A percentile compares a stretch with the other conserved stretches of the same genome.
These are phyloP conservation scores for Stagonosporopsis vannaccii DNA, from an alignment of 2,329 filamentous ascomycete genomes.

Conservation along the genomic window DNA sequence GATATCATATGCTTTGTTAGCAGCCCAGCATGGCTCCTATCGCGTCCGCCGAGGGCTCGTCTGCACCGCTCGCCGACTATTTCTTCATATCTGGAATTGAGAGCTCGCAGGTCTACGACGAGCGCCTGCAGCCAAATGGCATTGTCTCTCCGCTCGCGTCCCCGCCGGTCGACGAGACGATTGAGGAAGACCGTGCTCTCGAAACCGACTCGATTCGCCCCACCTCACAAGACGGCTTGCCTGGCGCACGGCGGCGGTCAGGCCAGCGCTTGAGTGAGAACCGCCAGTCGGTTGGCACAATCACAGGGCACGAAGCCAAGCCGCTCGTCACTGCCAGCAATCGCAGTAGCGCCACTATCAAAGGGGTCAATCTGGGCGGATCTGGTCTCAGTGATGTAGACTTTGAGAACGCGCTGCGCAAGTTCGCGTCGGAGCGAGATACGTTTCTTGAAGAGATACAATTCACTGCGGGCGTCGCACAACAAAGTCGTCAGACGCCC, in stretches of 20 bases:
- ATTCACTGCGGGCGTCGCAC: slow-evolving; percentile 79
- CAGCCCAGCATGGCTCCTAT: slow-evolving; percentile 48
- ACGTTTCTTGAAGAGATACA: slow-evolving; percentile 91
- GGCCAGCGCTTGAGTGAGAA: slow-evolving; percentile 54
- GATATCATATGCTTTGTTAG: slow-evolving; percentile 37
- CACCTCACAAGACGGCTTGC: slow-evolving; percentile 53
- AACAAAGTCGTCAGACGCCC: slow-evolving; percentile 55
- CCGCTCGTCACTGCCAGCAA: slow-evolving; percentile 63
- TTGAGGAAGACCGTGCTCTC: slow-evolving; percentile 66
- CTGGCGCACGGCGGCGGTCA: slow-evolving; percentile 48
- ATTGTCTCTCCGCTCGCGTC: slow-evolving; percentile 41
- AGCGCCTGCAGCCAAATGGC: slow-evolving; percentile 45
- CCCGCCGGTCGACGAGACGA: slow-evolving; percentile 60
- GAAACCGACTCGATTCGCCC: slow-evolving; percentile 60
- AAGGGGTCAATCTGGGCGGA: slow-evolving; percentile 52
- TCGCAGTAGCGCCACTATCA: slow-evolving; percentile 70
- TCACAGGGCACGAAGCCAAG: slow-evolving; percentile 53
- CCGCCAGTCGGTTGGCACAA: slow-evolving; percentile 60
- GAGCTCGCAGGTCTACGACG: slow-evolving; percentile 60
- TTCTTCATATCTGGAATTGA: slow-evolving; percentile 69
- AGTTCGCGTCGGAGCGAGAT: slow-evolving; percentile 95
- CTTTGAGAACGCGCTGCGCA: slow-evolving; percentile 90
- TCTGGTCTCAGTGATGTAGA: slow-evolving; percentile 74
- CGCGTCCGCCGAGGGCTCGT: slow-evolving; percentile 52
- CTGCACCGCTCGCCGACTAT: slow-evolving; percentile 68